phyloP scores from a whole-genome alignment of 2,329 filamentous ascomycete species.

The Botrytis byssoidea region DNA sequence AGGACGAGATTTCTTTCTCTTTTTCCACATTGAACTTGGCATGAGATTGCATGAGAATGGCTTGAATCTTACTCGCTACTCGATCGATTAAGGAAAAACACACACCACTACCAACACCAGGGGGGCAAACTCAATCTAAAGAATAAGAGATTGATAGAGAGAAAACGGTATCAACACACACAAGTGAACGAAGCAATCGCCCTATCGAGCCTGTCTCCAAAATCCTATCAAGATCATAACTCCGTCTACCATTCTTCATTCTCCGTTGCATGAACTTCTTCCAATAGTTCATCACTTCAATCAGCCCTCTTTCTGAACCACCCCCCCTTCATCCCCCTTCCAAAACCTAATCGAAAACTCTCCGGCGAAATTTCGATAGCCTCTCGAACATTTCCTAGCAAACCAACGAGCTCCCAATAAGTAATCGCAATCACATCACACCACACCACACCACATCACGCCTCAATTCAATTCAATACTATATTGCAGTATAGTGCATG shows the following conservation, averaged over 20 bases:
- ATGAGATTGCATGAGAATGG: background rate
- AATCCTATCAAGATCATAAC: background rate
- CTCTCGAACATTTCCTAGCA: background rate
- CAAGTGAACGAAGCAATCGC: background rate
- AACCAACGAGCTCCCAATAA: background rate
- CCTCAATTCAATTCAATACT: background rate
- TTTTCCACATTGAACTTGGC: conserved; percentile 2
- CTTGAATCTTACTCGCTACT: background rate
- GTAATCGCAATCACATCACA: conserved; percentile 1
- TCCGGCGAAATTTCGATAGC: background rate
- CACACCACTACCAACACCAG: background rate
- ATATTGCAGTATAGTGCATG: background rate
- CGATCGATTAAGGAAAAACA: background rate
- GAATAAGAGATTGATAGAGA: background rate
- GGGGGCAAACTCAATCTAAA: background rate
- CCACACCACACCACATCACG: background rate
- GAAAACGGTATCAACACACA: background rate
- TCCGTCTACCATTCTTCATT: background rate
- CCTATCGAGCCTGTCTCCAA: background rate
- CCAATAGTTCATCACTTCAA: conserved; percentile 12
- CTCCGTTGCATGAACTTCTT: conserved; percentile 8
- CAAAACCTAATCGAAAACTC: background rate
- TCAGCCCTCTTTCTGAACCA: conserved; percentile 13
- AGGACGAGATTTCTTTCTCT: background rate
- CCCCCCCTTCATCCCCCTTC: background rate